A percentile compares a stretch with the other conserved stretches of the same genome.
phyloP scores from a whole-genome alignment of 2,329 filamentous ascomycete genomes.

The Fusarium cicatricum region DNA sequence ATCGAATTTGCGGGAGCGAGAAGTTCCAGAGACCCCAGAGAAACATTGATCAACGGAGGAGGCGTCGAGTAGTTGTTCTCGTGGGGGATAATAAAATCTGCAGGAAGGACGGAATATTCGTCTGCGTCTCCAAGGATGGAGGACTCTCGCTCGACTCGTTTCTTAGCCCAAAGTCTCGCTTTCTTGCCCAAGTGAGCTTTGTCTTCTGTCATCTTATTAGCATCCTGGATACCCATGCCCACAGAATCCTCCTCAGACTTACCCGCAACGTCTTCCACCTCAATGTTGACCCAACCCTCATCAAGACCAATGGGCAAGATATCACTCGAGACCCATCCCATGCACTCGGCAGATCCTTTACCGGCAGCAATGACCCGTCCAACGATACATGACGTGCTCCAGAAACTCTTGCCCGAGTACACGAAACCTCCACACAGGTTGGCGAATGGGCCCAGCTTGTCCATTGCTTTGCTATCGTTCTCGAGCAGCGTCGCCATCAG shows the following conservation, averaged over 20 bases:
- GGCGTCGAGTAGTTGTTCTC: constrained; percentile 61
- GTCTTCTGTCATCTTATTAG: constrained; percentile 52
- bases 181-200: constrained; percentile 60
- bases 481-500: constrained; percentile 73
- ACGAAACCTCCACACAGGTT: constrained; percentile 72
- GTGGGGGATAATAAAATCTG: constrained; percentile 69
- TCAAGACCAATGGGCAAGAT: constrained; percentile 60
- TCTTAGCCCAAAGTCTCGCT: constrained; percentile 69
- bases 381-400: constrained; percentile 72
- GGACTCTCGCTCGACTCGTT: constrained; percentile 66
- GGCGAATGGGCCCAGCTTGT: constrained; percentile 65
- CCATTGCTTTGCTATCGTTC: constrained; percentile 67
- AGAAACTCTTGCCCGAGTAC: constrained; percentile 71
- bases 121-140: constrained; percentile 67
- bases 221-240: not conserved
- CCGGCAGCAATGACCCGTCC: constrained; percentile 71
- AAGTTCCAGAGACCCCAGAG: constrained; percentile 61
- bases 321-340: constrained; percentile 73
- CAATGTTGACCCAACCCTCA: constrained; percentile 68
- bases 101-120: constrained; percentile 62
- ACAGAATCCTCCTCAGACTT: constrained; percentile 35
- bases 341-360: constrained; percentile 68
- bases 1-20: constrained; percentile 54
- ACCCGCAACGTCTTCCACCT: constrained; percentile 63
- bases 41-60: constrained; percentile 58